Base-by-base conservation (phyloP, 164 flowering plant species). In the Liriodendron chinense region DNA sequence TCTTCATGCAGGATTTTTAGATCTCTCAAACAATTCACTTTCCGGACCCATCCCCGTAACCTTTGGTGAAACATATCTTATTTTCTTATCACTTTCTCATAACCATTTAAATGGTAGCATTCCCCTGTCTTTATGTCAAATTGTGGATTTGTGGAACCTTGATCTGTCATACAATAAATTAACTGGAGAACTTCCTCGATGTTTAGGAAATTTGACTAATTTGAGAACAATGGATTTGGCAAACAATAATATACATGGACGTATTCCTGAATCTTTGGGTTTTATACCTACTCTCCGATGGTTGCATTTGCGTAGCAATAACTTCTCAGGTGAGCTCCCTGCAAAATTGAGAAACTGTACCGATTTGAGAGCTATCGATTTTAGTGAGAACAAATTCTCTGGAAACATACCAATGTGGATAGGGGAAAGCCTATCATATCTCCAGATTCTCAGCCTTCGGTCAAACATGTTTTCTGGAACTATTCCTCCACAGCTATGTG, bases 401-500 rank as follows among this genome's bases (percentile, higher is more conserved):
- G 80, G 80, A 61, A 12, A 43, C 7, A 20, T 77, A 68, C 73
- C 80, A 25, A 14, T 24, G 65, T 74, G 74, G 80, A 26, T 78
- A 2, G 80, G 77, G 68, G 61, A 74, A 65, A 50, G 20, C 24
- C 21, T 65, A 26, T 65, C 71, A 57, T 0, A 0, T 0, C 21
- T 78, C 14, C 6, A 50, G n/a, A 23, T 70, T 65, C 66, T 78
- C 2, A 22, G 57, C 5, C 74, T 85, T 0, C 47, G 65, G 0
- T 59, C 78, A 9, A 81, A 81, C 63, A 28, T 10, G 1, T 79
- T 85, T 21, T 0, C 1, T 53, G 85, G 84, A 12, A 61, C 9
- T 12, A 78, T 85, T 10, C 84, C 84, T 43, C 0, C 2, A 1
- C 9, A 66, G 4, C 23, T 83, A 0, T 85, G 84, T 22, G 12